A percentile compares a stretch with the other conserved stretches of the same genome.
Evolutionary conservation across 2,329 filamentous ascomycete genomes (phyloP).

Genomic region (Sporothrix brasiliensis): DNA sequence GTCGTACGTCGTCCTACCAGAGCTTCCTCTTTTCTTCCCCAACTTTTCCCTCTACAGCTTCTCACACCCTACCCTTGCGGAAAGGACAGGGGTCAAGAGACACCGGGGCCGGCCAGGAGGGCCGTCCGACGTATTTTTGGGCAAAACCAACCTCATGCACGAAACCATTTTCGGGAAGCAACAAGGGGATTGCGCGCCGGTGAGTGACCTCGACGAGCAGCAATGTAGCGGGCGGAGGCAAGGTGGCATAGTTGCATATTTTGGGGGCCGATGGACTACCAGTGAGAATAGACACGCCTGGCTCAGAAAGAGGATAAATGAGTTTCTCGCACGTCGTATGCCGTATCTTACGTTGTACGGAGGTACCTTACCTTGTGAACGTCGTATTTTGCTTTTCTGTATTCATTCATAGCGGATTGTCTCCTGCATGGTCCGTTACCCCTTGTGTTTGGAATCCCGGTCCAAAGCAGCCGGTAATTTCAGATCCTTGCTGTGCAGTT

Average conservation of each 20-base stretch:
- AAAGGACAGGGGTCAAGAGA: conserved; percentile 13
- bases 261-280: background rate
- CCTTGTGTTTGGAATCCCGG: conserved; percentile 25
- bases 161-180: conserved; percentile 29
- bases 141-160: conserved; percentile 29
- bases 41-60: background rate
- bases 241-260: background rate
- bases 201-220: background rate
- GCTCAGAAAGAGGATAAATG: too few species aligned
- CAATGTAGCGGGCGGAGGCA: conserved; percentile 16
- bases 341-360: too few species aligned
- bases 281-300: too few species aligned
- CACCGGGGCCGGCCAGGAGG: conserved; percentile 32
- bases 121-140: conserved; percentile 26
- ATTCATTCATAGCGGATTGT: background rate
- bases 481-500: conserved; percentile 19
- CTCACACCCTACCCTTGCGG: conserved; percentile 2
- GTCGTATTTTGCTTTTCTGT: background rate
- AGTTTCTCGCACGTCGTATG: too few species aligned
- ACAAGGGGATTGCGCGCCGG: background rate
- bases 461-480: conserved; percentile 23
- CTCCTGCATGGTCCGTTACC: conserved; percentile 11
- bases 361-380: background rate
- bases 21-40: background rate
- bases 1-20: too few species aligned